Evolutionary conservation across 805 yeast genomes (phyloP).

Genomic region (Zygotorulaspora florentina): DNA sequence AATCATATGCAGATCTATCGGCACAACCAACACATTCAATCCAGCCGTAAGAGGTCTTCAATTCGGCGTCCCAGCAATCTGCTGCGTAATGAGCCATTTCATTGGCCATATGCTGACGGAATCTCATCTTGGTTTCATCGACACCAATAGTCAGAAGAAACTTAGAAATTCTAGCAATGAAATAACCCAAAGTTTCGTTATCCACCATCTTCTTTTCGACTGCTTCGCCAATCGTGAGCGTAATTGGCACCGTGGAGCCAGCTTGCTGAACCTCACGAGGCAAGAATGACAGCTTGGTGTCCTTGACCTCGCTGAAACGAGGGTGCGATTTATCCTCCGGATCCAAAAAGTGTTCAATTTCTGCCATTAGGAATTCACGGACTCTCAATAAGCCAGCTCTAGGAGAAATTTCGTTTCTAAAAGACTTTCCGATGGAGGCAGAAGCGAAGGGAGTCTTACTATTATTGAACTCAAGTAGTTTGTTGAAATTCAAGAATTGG

Average conservation of each 20-base stretch:
- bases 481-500: constrained; percentile 92
- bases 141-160: constrained; percentile 89
- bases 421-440: constrained; percentile 97
- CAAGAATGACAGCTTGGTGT: constrained; percentile 68
- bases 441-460: constrained; percentile 99
- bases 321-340: constrained; percentile 83
- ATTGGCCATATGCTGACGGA: constrained; percentile 97
- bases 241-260: constrained; percentile 68
- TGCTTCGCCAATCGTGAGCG: constrained; percentile 81
- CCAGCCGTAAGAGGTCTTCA: constrained; percentile 96
- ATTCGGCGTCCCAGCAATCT: constrained; percentile 99
- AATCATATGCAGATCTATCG: constrained; percentile 96
- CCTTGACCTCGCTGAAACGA: constrained; percentile 70
- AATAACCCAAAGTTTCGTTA: constrained; percentile 95
- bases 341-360: constrained; percentile 97
- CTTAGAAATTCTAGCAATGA: constrained; percentile 85
- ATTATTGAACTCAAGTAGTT: constrained; percentile 90
- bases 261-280: constrained; percentile 84
- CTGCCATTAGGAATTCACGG: constrained; percentile 98
- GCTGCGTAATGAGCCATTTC: constrained; percentile 99
- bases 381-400: constrained; percentile 96
- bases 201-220: constrained; percentile 85
- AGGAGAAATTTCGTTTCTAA: constrained; percentile 98
- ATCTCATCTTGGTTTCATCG: constrained; percentile 75
- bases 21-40: constrained; percentile 99